Percentiles rank a stretch among this genome's conserved stretches.
These are phyloP conservation scores for Strobilomyces confusus DNA, from an alignment of 768 basidiomycete species.

Conservation along the genomic window DNA sequence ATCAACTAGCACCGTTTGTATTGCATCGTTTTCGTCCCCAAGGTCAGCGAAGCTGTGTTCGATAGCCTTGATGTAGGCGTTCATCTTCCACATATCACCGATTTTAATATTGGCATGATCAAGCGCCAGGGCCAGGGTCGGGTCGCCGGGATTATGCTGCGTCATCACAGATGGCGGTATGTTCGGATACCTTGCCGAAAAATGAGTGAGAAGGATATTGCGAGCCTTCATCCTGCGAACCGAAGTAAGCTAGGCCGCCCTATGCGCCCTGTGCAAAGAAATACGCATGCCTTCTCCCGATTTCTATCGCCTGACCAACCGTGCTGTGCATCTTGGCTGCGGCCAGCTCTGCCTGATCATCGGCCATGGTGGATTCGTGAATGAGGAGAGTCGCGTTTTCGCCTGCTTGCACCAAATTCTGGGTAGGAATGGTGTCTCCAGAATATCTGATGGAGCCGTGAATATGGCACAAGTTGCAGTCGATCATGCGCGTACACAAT, in stretches of 20 bases:
- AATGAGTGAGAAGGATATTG: constrained; percentile 89
- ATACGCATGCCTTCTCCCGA: constrained; percentile 59
- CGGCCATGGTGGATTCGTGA: constrained; percentile 91
- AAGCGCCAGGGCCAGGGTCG: constrained; percentile 71
- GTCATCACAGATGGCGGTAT: constrained; percentile 50
- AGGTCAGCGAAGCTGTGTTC: constrained; percentile 58
- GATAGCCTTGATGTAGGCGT: constrained; percentile 68
- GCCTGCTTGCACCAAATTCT: constrained; percentile 62
- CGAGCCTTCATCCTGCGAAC: constrained; percentile 72
- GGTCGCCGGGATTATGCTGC: constrained; percentile 28
- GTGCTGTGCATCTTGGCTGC: constrained; percentile 82
- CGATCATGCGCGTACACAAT: constrained; percentile 31
- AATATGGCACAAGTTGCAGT: neutral
- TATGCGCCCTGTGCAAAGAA: neutral
- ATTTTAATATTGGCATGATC: constrained; percentile 73
- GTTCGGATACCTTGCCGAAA: constrained; percentile 91
- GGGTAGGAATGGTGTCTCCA: constrained; percentile 81
- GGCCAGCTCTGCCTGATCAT: constrained; percentile 76
- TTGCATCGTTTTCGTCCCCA: constrained; percentile 15
- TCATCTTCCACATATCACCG: constrained; percentile 83
- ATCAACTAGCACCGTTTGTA: constrained; percentile 4
- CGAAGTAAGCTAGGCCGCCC: neutral
- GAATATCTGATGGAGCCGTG: constrained; percentile 61
- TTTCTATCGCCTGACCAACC: constrained; percentile 78
- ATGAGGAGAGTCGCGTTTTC: constrained; percentile 74